Evolutionary conservation across 257 asterid genomes (phyloP).

Genomic region (Hygrophila difformis): DNA sequence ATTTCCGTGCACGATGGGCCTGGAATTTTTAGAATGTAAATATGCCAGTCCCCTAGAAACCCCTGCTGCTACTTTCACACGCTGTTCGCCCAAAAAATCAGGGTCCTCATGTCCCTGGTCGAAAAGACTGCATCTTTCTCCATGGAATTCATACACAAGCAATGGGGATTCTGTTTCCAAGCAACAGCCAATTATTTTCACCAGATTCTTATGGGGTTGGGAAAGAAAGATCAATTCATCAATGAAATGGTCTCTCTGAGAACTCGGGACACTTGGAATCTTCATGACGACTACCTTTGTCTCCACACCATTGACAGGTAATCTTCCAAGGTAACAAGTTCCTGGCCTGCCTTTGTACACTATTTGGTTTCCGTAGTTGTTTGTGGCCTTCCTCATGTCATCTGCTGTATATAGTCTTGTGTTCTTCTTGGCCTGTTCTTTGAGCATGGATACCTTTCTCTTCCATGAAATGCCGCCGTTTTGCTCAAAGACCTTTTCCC

Average conservation of each 20-base stretch:
- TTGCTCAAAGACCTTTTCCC: background rate
- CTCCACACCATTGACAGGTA: background rate
- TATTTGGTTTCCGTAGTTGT: background rate
- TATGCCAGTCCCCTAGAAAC: constrained; percentile 9
- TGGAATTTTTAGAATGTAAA: background rate
- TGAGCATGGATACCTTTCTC: constrained; percentile 2
- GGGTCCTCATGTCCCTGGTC: background rate
- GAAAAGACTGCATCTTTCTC: background rate
- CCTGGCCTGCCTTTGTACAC: background rate
- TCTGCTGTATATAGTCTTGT: background rate
- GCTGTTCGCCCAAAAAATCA: background rate
- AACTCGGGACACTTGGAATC: background rate
- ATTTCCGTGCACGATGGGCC: constrained; percentile 4
- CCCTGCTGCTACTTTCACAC: constrained; percentile 12
- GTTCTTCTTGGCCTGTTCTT: background rate
- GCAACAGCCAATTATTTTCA: constrained; percentile 12
- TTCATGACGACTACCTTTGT: background rate
- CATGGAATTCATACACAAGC: constrained; percentile 11
- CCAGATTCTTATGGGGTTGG: constrained; percentile 9
- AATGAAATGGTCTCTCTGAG: constrained; percentile 5
- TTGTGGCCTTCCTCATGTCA: constrained; percentile 2
- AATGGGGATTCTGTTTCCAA: constrained; percentile 3
- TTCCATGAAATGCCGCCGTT: constrained; percentile 9
- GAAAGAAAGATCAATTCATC: constrained; percentile 11
- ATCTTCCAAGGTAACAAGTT: background rate